Base-by-base conservation (phyloP, 73 alveolate genomes). In the Breviolum minutum region DNA sequence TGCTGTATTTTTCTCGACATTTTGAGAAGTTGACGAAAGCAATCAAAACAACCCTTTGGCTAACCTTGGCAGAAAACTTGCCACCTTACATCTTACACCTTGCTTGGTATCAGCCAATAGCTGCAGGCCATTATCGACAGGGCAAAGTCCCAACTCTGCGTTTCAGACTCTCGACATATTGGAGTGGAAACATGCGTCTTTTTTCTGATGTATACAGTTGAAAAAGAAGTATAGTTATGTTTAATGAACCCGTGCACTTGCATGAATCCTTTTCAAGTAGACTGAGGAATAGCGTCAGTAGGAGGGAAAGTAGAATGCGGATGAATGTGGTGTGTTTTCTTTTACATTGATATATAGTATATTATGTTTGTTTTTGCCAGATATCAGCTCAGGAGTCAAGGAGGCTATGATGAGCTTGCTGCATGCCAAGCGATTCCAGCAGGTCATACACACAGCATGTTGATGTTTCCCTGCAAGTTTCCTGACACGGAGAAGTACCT, bases 111-210 rank as follows among this genome's bases (percentile, higher is more conserved):
- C 9, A 32, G 79, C 94, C 63, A 13, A 9, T 6, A 48, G 40
- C 91, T 6, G 8, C 62, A 86, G 94, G 94, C 94, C 94, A 8
- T 14, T 86, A 79, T 86, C 94, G 62, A 27, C 70, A 9, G 94
- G 94, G 63, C 77, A 86, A 63, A 86, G 94, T 63, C 80, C 80
- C 77, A 86, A 86, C 94, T 62, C 94, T 29, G 94, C 94, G 69
- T 86, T 86, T 63, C 94, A 86, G 94, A 11, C 19, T 10, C 94
- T 86, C 48, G 94, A 20, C 74, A 61, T 8, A 27, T 0, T 27
- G 63, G 60, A 10, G n/a, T 71, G 26, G 81, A 40, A 40, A 40
- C 54, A 40, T 40, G 54, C 54, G n/a, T 40, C 54, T 40, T 40
- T 40, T 40, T 40, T 40, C 3, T 40, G 54, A 40, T 40, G 54